Percentiles rank a stretch among this genome's conserved stretches.
These are phyloP conservation scores for Hypoxylon sp. DNA, from an alignment of 2,329 filamentous ascomycete genomes.

Conservation along the genomic window DNA sequence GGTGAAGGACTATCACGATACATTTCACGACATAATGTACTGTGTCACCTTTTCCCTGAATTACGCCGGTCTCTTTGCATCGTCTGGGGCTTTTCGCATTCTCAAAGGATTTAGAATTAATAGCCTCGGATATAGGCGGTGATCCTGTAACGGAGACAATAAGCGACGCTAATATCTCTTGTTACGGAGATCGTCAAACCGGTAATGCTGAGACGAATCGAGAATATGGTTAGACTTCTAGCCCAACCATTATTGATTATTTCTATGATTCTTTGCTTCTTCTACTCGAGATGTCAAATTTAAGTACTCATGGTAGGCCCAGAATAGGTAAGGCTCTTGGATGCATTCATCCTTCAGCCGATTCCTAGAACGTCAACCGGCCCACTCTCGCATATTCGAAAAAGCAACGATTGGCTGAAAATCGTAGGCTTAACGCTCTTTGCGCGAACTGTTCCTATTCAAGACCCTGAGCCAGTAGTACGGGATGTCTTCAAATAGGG, in stretches of 20 bases:
- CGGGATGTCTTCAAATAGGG: constrained; percentile 10
- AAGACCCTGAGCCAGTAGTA: constrained; percentile 8
- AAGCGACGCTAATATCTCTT: constrained; percentile 6
- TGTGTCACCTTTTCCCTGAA: constrained; percentile 3
- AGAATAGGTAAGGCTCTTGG: neutral
- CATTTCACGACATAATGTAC: neutral
- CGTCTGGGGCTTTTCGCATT: neutral
- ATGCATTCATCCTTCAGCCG: neutral
- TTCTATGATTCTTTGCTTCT: constrained; percentile 1
- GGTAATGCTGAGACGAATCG: neutral
- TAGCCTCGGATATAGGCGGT: neutral
- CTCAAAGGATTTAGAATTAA: neutral
- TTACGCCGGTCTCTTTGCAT: neutral
- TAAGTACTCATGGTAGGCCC: neutral
- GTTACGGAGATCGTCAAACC: neutral
- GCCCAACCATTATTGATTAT: neutral
- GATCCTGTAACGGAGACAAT: constrained; percentile 3
- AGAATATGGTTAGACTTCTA: neutral
- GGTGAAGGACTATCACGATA: constrained; percentile 5
- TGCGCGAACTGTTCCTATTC: constrained; percentile 6
- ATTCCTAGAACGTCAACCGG: constrained; percentile 14
- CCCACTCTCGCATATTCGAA: neutral
- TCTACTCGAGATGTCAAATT: neutral
- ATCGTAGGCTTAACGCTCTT: neutral
- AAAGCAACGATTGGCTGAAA: neutral